These are phyloP conservation scores for Prosopis cineraria DNA, from an alignment of 306 rosid genomes.

Conservation along the genomic window DNA sequence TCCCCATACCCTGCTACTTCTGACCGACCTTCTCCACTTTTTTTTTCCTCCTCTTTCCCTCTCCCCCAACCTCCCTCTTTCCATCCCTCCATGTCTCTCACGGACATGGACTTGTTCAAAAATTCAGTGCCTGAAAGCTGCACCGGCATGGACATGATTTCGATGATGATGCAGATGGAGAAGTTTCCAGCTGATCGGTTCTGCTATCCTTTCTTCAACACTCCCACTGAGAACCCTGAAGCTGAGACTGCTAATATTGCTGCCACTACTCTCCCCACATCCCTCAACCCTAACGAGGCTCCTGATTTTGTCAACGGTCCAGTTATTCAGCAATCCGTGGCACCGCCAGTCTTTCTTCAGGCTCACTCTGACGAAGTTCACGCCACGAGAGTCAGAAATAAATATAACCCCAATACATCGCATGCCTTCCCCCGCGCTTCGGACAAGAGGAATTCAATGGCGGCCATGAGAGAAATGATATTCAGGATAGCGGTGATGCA, in stretches of 20 bases:
- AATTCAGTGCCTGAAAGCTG: constrained; percentile 28
- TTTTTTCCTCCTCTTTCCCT: neutral
- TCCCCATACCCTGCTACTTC: constrained; percentile 50
- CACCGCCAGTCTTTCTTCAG: constrained; percentile 22
- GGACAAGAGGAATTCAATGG: constrained; percentile 65
- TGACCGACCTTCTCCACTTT: neutral
- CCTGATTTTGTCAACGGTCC: constrained; percentile 31
- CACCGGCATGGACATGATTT: constrained; percentile 55
- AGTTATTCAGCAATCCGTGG: constrained; percentile 40
- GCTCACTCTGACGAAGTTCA: neutral
- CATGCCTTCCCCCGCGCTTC: neutral
- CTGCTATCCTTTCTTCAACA: constrained; percentile 44
- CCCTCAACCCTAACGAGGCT: too few species aligned
- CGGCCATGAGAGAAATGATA: constrained; percentile 90
- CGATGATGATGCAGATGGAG: constrained; percentile 81
- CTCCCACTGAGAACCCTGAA: constrained; percentile 39
- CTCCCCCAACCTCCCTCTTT: neutral
- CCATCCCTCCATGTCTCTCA: constrained; percentile 45
- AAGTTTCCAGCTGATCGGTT: constrained; percentile 53
- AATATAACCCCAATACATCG: neutral
- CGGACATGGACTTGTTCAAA: constrained; percentile 69
- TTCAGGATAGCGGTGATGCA: constrained; percentile 89
- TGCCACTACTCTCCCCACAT: constrained; percentile 21
- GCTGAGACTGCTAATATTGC: constrained; percentile 18
- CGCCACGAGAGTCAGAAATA: neutral